phyloP scores from a whole-genome alignment of 805 yeast species.

The Wickerhamomyces canadensis region DNA sequence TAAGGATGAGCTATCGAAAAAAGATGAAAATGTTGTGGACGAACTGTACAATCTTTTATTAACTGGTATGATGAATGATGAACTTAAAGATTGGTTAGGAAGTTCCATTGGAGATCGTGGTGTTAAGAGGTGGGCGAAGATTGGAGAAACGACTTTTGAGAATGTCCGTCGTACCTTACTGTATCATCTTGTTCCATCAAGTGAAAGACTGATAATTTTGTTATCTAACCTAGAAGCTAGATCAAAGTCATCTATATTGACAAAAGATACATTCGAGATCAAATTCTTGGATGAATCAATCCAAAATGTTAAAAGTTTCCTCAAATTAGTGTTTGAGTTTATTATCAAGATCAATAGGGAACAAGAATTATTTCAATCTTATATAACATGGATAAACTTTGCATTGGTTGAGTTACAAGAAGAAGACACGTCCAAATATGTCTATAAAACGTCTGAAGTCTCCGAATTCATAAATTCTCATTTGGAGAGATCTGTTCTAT shows the following conservation, averaged over 20 bases:
- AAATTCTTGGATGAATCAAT: constrained; percentile 8
- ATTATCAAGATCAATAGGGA: constrained; percentile 40
- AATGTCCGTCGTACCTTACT: constrained; percentile 40
- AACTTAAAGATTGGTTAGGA: constrained; percentile 52
- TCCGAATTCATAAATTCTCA: constrained; percentile 22
- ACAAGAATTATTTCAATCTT: constrained; percentile 38
- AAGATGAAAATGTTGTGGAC: constrained; percentile 28
- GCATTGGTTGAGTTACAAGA: constrained; percentile 25
- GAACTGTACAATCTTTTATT: constrained; percentile 43
- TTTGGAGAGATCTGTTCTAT: constrained; percentile 18
- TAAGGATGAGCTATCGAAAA: constrained; percentile 26
- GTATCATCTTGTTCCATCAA: constrained; percentile 45
- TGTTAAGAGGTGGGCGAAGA: constrained; percentile 45
- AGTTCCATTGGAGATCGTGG: constrained; percentile 68
- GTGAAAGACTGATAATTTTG: constrained; percentile 48
- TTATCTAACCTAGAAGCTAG: constrained; percentile 38
- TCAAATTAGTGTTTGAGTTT: constrained; percentile 29
- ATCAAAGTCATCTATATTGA: constrained; percentile 25
- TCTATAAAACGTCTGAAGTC: constrained; percentile 21
- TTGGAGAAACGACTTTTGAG: constrained; percentile 48
- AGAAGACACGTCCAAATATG: constrained; percentile 15
- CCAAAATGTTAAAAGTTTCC: constrained; percentile 14
- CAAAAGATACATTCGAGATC: constrained; percentile 4
- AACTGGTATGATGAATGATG: constrained; percentile 48
- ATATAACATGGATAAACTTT: constrained; percentile 36